These are phyloP conservation scores for Botrytis fragariae DNA, from an alignment of 2,329 filamentous ascomycete genomes.

Conservation along the genomic window DNA sequence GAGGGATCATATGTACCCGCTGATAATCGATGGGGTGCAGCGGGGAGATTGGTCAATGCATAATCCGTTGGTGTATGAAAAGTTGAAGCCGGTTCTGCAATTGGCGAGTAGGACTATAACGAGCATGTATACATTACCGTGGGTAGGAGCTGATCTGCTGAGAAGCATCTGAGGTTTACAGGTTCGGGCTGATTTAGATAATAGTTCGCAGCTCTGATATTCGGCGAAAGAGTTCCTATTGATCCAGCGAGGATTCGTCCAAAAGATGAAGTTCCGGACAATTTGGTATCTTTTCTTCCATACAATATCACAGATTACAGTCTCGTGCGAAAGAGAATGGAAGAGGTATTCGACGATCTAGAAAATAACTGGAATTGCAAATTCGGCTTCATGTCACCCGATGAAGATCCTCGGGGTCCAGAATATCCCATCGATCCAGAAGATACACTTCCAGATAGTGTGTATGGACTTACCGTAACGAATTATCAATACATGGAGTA, in stretches of 20 bases:
- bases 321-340: neutral
- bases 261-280: neutral
- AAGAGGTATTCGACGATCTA: neutral
- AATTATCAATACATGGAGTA: conserved; percentile 21
- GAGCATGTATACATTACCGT: conserved; percentile 23
- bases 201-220: neutral
- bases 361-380: neutral
- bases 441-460: neutral
- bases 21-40: conserved; percentile 13
- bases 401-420: conserved; percentile 20
- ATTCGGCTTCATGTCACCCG: conserved; percentile 21
- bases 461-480: conserved; percentile 5
- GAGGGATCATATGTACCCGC: conserved; percentile 20
- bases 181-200: neutral
- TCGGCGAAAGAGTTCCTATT: neutral
- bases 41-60: conserved; percentile 21
- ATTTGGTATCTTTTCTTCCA: neutral
- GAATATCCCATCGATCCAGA: neutral
- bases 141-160: conserved; percentile 19
- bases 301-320: neutral
- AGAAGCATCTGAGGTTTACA: rapidly evolving
- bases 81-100: conserved; percentile 29
- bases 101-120: conserved; percentile 32
- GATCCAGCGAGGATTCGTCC: neutral
- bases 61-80: conserved; percentile 28